Evolutionary conservation across 495 filamentous ascomycete genomes (phyloP), one percentile per base, ranked within the genome.

Genomic region (Penicillium goetzii): DNA sequence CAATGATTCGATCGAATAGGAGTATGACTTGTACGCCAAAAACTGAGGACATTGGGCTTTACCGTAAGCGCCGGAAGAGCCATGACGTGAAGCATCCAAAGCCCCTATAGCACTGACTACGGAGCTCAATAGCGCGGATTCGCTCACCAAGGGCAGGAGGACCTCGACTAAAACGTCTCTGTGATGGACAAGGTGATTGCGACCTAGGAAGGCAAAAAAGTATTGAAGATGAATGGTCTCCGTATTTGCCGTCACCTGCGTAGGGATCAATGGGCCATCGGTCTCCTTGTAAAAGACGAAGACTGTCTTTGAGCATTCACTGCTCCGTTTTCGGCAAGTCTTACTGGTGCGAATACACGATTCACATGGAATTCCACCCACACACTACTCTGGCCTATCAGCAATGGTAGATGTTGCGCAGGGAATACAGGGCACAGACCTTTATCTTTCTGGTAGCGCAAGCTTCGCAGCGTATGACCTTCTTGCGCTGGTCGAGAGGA

Each of bases 201-300:
- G 30, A n/a, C 15, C 5, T 10, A 52, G 50, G 28, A 52, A 52
- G 9, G 50, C 50, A 7, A 52, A 52, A 17, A 52, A 52, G 26
- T 23, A 32, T 17, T 52, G 14, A 4, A 52, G 14, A 32, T 17
- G 9, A 15, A 30, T n/a, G 7, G 25, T 30, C n/a, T 9, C 14
- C 0, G 12, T 17, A 19, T 52, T 9, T 28, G 8, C 11, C 5
- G 5, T 8, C 26, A 30, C 4, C n/a, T 17, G 25, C 2, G 50
- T 26, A 19, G 50, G 26, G 5, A 52, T 28, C 7, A 32, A 17
- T 7, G 26, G n/a, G 3, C n/a, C 10, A 10, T 30, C 21, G 14
- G 25, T 52, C 26, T 52, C 25, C 50, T 52, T n/a, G 26, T 52
- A 52, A 8, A 52, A 52, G 50, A 52, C 50, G 26, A 32, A 52